Base-by-base conservation (phyloP, 2,329 filamentous ascomycete species). In the Cyphellophora attinorum region DNA sequence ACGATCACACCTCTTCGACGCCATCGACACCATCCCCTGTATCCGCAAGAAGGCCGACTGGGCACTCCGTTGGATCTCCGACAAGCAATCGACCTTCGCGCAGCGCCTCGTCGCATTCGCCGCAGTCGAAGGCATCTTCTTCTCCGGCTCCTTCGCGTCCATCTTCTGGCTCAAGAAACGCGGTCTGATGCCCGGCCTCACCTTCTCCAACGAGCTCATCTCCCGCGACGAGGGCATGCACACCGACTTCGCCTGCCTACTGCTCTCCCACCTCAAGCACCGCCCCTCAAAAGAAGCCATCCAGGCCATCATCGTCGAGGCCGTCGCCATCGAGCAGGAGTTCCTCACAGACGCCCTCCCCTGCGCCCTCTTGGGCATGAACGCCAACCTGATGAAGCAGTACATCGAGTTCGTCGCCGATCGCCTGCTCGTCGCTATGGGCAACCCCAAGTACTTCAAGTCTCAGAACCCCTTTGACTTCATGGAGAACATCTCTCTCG, bases 111-210 rank as follows among this genome's bases (percentile, higher is more conserved):
- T 98, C 45, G 91, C 91, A 48, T 98, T 98, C 53, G 91, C 91
- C 46, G 91, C 91, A 29, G 88, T 98, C 35, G 91, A 98, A 70
- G 91, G 91, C 58, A 98, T 98, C 69, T 98, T 98, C 80, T 98
- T 98, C 79, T 91, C 82, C 51, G 91, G 91, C 46, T 93, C 91
- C 15, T 98, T 98, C 55, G 91, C 91, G 3, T 93, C 91, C 49
- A 96, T 98, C 68, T 98, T 98, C 76, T 98, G 91, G 91, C 74
- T 98, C 57, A 98, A 96, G 84, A 98, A 98, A 81, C 91, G 93
- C 61, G 91, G 91, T 51, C 79, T 98, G 50, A 98, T 98, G 91
- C 83, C 91, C 31, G 91, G 91, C 52, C 75, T 98, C 44, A 96
- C 91, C 51, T 98, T 98, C 72, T 96, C 91, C 60, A 98, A 98